phyloP scores from a whole-genome alignment of 2,329 filamentous ascomycete species.

The Sporothrix sp. region DNA sequence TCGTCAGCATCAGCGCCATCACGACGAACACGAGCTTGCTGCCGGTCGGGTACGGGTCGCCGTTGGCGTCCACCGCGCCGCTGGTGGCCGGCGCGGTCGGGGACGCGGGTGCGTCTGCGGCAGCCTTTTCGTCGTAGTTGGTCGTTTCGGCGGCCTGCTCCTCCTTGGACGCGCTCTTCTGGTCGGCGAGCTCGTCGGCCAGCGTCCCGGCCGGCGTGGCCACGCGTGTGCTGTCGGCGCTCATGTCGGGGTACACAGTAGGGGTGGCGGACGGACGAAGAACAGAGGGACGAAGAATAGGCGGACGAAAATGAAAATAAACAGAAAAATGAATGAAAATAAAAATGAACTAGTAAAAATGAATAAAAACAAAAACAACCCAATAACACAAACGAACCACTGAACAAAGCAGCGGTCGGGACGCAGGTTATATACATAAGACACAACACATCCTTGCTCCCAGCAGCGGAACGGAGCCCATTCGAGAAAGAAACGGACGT shows the following conservation, averaged over 20 bases:
- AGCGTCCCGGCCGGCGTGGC: neutral
- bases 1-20: conserved; percentile 35
- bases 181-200: neutral
- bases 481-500: no score
- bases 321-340: no score
- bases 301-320: no score
- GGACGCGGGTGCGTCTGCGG: neutral
- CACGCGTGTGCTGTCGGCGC: conserved; percentile 1
- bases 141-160: neutral
- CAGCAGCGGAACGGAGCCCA: no score
- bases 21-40: conserved; percentile 34
- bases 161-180: neutral
- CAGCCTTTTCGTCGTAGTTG: conserved; percentile 7
- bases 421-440: no score
- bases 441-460: no score
- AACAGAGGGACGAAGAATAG: no score
- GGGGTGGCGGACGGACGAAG: no score
- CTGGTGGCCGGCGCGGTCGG: neutral
- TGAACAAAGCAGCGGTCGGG: no score
- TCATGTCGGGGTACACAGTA: neutral
- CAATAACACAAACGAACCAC: no score
- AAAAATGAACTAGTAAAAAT: no score
- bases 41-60: conserved; percentile 32
- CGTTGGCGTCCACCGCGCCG: neutral
- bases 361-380: no score